Percentiles rank a stretch among this genome's conserved stretches.
Conservation (phyloP, 768 basidiomycete genomes). For the Collybiopsis confluens region DNA sequence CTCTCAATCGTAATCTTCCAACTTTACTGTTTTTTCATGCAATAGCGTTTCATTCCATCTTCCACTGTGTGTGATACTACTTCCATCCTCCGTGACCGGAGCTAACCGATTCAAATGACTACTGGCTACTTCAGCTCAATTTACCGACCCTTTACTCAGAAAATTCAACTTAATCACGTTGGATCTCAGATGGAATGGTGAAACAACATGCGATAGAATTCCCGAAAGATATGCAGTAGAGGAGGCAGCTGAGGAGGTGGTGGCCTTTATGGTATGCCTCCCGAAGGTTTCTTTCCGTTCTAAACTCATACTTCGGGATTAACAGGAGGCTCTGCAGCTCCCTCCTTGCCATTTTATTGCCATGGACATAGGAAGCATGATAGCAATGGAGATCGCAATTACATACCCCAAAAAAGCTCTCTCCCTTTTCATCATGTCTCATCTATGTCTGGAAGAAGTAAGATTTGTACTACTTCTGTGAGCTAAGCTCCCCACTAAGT, state of each 20-base stretch:
- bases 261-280: neutral
- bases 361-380: neutral
- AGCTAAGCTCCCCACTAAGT: neutral
- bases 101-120: neutral
- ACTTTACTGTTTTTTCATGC: slow-evolving; percentile 6
- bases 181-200: slow-evolving; percentile 3
- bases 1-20: neutral
- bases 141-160: neutral
- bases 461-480: neutral
- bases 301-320: neutral
- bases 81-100: neutral
- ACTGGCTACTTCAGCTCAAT: neutral
- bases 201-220: neutral
- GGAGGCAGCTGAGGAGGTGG: slow-evolving; percentile 3
- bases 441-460: slow-evolving; percentile 3
- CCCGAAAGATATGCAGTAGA: neutral
- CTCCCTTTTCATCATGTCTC: slow-evolving; percentile 6
- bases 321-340: neutral
- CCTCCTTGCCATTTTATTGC: slow-evolving; percentile 4
- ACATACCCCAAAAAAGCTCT: neutral
- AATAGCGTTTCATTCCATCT: slow-evolving; percentile 12
- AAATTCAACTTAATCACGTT: slow-evolving; percentile 6
- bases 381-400: slow-evolving; percentile 4
- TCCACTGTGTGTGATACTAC: neutral
- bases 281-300: neutral